Evolutionary conservation across 768 basidiomycete genomes (phyloP).

Genomic region (Porpolomopsis calyptriformis): DNA sequence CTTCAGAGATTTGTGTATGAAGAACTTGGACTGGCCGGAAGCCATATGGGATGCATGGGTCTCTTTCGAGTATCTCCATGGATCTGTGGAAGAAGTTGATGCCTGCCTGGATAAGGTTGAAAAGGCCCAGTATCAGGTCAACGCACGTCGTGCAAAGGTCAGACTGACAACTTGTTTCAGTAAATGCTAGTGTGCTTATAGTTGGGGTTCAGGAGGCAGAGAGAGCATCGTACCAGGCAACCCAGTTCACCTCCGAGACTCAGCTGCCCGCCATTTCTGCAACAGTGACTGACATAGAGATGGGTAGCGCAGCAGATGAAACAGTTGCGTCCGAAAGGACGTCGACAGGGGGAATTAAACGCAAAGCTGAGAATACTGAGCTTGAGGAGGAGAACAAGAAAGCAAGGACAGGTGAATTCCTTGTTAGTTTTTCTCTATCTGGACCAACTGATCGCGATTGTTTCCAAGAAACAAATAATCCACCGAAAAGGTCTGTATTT

Average conservation of each 20-base stretch:
- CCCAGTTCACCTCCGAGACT: slow-evolving; percentile 33
- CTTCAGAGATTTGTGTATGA: slow-evolving; percentile 56
- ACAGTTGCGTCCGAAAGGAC: slow-evolving; percentile 16
- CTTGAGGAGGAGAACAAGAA: slow-evolving; percentile 40
- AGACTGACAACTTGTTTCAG: slow-evolving; percentile 9
- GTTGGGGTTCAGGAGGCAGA: slow-evolving; percentile 43
- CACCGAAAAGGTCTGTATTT: slow-evolving; percentile 55
- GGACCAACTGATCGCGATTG: slow-evolving; percentile 1
- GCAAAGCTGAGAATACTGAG: slow-evolving; percentile 48
- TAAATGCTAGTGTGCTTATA: not conserved
- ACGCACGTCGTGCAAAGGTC: slow-evolving; percentile 55
- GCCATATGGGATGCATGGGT: slow-evolving; percentile 87
- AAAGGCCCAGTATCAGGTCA: slow-evolving; percentile 52
- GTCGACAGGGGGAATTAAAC: slow-evolving; percentile 39
- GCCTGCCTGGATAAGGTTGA: slow-evolving; percentile 52
- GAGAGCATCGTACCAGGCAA: slow-evolving; percentile 41
- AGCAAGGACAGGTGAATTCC: slow-evolving; percentile 41
- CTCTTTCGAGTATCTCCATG: slow-evolving; percentile 78
- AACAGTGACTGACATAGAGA: slow-evolving; percentile 36
- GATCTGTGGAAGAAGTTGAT: slow-evolving; percentile 58
- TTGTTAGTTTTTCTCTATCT: slow-evolving; percentile 1
- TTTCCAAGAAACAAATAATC: slow-evolving; percentile 29
- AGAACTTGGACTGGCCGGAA: slow-evolving; percentile 91
- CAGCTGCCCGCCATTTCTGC: slow-evolving; percentile 28
- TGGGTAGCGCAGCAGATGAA: slow-evolving; percentile 16